Percentiles rank a stretch among this genome's conserved stretches.
Evolutionary conservation across 805 yeast genomes (phyloP).

Genomic region (Starmerella apis): DNA sequence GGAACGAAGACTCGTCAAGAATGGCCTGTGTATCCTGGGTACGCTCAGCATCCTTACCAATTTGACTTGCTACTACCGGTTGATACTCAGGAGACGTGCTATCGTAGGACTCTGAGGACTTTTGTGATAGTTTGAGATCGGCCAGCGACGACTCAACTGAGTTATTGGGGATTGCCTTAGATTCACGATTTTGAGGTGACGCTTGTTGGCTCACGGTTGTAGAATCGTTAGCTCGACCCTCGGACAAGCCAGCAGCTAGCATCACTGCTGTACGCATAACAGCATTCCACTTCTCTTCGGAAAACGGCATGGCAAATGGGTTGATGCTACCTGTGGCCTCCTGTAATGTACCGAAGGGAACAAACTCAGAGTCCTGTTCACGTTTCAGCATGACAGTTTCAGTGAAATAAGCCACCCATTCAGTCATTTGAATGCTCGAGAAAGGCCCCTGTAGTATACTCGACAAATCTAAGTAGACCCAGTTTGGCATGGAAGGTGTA

Average conservation of each 20-base stretch:
- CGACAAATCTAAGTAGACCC: conserved; percentile 65
- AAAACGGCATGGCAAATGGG: conserved; percentile 44
- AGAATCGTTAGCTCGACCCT: too few species aligned
- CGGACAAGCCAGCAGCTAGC: neutral
- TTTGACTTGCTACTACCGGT: too few species aligned
- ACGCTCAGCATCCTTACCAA: neutral
- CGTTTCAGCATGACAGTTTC: conserved; percentile 49
- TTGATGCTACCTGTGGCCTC: conserved; percentile 40
- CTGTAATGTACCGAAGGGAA: conserved; percentile 46
- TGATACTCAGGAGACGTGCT: neutral
- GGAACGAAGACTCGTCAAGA: neutral
- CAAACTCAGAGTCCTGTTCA: conserved; percentile 42
- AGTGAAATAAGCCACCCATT: conserved; percentile 46
- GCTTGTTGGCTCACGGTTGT: neutral
- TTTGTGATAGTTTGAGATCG: conserved; percentile 2
- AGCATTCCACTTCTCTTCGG: conserved; percentile 20
- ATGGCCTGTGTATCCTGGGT: neutral
- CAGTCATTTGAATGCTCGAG: conserved; percentile 61
- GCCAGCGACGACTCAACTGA: conserved; percentile 7
- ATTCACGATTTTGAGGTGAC: neutral
- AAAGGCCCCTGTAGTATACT: conserved; percentile 77
- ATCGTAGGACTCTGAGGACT: neutral
- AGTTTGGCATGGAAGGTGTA: conserved; percentile 28
- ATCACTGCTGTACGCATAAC: neutral
- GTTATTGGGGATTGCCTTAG: neutral